Evolutionary conservation across 2,329 filamentous ascomycete species (phyloP), one percentile per base, ranked within the genome.

Genomic region (Trichoderma atrobrunneum): DNA sequence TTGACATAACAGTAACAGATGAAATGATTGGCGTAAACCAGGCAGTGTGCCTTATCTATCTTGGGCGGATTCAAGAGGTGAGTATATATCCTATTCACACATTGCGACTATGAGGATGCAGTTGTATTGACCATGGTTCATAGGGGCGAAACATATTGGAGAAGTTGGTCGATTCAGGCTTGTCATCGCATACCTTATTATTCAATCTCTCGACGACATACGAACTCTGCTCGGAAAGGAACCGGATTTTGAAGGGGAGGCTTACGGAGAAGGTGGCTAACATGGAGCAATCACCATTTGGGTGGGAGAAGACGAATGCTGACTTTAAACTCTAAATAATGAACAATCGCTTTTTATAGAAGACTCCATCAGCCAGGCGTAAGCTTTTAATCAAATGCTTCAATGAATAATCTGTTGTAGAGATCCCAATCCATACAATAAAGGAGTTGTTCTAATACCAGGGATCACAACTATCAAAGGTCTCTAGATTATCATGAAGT

Each of bases 141-240:
- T 16, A 93, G 86, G 92, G 93, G 1, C 89, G 89, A 16, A 81
- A 85, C 14, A 81, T 93, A 1, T 84, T 98, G 3, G 91, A 95
- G 77, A 81, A 83, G 0, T 82, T 97, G 12, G 85, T 94, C 0
- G 85, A 89, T 3, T 80, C 84, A 0, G 88, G 90, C 1, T 84
- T 89, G 54, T 88, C 89, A 0, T 98, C 95, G 72, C 91, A 93
- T 74, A 93, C 93, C 0, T 83, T 97, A 3, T 88, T 97, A 0
- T 97, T 98, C 82, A 98, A 98, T 79, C 82, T 99, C 14, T 90
- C 91, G 12, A 98, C 95, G 0, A 89, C 97, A 77, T 98, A 97
- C 79, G 96, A 98, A 81, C 86, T 98, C 8, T 96, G 93, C 79
- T 95, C 93, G 0, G 95, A 98, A 76, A 87, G 88, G 74, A 89